Evolutionary conservation across 2,329 filamentous ascomycete genomes (phyloP).

Genomic region (Colletotrichum liriopes): DNA sequence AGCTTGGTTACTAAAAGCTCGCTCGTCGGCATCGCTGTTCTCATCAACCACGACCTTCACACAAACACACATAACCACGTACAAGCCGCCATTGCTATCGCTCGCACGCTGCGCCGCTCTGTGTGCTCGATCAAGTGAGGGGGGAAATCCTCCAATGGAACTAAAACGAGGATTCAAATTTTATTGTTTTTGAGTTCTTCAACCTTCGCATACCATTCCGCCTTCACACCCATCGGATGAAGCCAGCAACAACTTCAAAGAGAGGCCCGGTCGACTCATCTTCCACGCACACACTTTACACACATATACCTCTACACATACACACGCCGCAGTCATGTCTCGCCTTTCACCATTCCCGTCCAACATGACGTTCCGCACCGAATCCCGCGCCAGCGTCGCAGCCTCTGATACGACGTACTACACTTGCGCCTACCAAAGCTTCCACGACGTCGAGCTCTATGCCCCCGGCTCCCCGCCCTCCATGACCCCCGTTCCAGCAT

Average conservation of each 20-base stretch:
- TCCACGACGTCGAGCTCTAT: slow-evolving; percentile 65
- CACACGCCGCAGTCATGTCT: slow-evolving; percentile 35
- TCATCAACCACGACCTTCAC: neutral
- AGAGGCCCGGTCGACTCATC: neutral
- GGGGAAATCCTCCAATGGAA: slow-evolving; percentile 38
- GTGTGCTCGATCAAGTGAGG: slow-evolving; percentile 23
- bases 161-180: slow-evolving; percentile 32
- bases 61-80: neutral
- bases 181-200: slow-evolving; percentile 27
- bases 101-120: slow-evolving; percentile 4
- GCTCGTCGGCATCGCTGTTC: slow-evolving; percentile 26
- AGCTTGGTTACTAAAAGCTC: slow-evolving; percentile 42
- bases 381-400: slow-evolving; percentile 60
- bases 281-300: neutral
- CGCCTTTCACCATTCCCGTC: slow-evolving; percentile 39
- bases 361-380: slow-evolving; percentile 47
- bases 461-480: slow-evolving; percentile 56
- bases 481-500: slow-evolving; percentile 42
- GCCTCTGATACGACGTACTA: slow-evolving; percentile 65
- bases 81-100: neutral
- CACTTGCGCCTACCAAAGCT: slow-evolving; percentile 59
- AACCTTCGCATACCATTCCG: slow-evolving; percentile 16
- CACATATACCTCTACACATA: neutral
- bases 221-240: neutral
- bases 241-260: neutral